phyloP scores from a whole-genome alignment of 2,329 filamentous ascomycete species.

The Cryphonectria parasitica region DNA sequence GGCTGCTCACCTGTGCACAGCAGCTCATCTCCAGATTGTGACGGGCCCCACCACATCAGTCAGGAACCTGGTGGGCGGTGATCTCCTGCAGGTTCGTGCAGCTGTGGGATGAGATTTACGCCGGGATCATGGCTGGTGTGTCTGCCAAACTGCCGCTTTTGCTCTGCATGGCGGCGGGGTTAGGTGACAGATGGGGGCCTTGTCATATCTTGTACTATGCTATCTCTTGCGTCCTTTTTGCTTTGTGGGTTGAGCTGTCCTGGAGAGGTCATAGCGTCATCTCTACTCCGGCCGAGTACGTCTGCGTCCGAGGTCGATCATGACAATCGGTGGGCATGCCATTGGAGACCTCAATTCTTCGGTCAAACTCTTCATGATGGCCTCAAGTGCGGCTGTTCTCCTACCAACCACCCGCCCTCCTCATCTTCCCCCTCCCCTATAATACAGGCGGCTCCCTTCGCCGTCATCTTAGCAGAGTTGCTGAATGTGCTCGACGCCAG shows the following conservation, averaged over 20 bases:
- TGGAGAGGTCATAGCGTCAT: conserved; percentile 3
- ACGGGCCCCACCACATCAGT: conserved; percentile 20
- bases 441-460: conserved; percentile 17
- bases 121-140: conserved; percentile 12
- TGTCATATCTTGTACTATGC: conserved; percentile 8
- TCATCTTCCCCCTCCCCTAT: conserved; percentile 9
- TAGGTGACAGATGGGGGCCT: background rate
- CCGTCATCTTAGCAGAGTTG: conserved; percentile 10
- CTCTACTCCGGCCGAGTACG: conserved; percentile 9
- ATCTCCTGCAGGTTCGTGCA: conserved; percentile 22
- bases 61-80: conserved; percentile 18
- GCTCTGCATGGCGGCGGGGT: background rate
- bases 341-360: conserved; percentile 28
- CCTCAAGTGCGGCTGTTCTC: conserved; percentile 10
- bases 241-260: conserved; percentile 2
- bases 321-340: conserved; percentile 4
- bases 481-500: conserved; percentile 23
- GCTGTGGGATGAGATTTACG: conserved; percentile 19
- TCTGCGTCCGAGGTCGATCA: conserved; percentile 15
- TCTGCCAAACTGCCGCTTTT: conserved; percentile 21
- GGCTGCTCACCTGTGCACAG: conserved; percentile 13
- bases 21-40: conserved; percentile 21
- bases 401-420: background rate
- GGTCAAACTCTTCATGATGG: conserved; percentile 20
- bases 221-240: conserved; percentile 5